Conservation (phyloP, 495 filamentous ascomycete species). For the Platismatia glauca region DNA sequence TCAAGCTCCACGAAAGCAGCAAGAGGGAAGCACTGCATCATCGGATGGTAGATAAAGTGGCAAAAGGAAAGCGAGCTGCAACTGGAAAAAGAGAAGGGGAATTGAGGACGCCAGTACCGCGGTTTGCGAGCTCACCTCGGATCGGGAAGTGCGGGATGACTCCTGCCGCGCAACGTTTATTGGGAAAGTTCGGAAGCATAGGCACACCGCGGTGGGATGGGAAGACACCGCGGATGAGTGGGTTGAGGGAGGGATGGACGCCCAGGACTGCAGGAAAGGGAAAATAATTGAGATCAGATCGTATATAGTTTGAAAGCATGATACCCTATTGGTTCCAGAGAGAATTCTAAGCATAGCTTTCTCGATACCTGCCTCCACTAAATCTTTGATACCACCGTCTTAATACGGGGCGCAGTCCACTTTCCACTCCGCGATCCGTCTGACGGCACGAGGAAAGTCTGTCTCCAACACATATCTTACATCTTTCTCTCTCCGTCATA, state of each 20-base stretch:
- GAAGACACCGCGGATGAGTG: constrained; percentile 34
- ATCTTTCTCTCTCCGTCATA: background rate
- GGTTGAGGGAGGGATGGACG: constrained; percentile 47
- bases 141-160: constrained; percentile 45
- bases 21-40: constrained; percentile 78
- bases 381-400: background rate
- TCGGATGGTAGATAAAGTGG: constrained; percentile 80
- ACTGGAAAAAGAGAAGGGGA: constrained; percentile 38
- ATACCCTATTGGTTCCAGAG: background rate
- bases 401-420: background rate
- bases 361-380: no score
- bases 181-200: constrained; percentile 54
- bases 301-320: background rate
- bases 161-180: constrained; percentile 73
- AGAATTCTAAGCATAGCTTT: background rate
- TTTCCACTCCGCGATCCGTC: background rate
- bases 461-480: background rate
- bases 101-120: constrained; percentile 53
- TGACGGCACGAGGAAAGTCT: background rate
- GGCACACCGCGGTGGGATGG: constrained; percentile 30
- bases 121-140: constrained; percentile 64
- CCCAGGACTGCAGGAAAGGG: constrained; percentile 25
- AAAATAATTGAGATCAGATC: background rate
- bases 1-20: constrained; percentile 66
- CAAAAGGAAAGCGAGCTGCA: constrained; percentile 55